phyloP scores from a whole-genome alignment of 352 stramenopile genomes.

The Phytophthora pisi region DNA sequence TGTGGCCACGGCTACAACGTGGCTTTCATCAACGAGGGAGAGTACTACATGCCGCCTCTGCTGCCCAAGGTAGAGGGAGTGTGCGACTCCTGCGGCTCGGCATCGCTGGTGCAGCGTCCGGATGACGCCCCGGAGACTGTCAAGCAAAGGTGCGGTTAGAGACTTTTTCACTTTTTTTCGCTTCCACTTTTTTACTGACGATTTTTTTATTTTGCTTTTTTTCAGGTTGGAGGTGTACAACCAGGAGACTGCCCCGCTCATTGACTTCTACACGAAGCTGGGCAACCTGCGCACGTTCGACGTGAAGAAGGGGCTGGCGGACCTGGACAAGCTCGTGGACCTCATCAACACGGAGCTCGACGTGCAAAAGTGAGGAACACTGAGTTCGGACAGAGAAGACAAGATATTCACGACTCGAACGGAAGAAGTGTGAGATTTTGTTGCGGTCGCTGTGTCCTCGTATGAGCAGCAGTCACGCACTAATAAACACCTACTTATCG shows the following conservation, averaged over 20 bases:
- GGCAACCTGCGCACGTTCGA: conserved; percentile 84
- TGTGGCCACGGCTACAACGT: conserved; percentile 91
- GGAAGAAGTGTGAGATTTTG: conserved; percentile 12
- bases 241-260: conserved; percentile 83
- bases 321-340: conserved; percentile 77
- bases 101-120: conserved; percentile 76
- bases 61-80: conserved; percentile 85
- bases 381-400: neutral
- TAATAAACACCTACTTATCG: conserved; percentile 19
- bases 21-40: conserved; percentile 82
- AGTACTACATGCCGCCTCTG: conserved; percentile 91
- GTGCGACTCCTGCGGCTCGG: conserved; percentile 79
- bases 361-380: conserved; percentile 10
- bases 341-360: conserved; percentile 71
- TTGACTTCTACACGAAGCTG: conserved; percentile 87
- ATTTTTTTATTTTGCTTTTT: neutral
- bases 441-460: conserved; percentile 18
- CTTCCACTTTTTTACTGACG: neutral
- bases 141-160: conserved; percentile 51
- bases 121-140: conserved; percentile 88
- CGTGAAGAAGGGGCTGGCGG: conserved; percentile 85
- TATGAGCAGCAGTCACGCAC: conserved; percentile 11
- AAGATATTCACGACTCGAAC: neutral
- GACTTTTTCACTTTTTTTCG: neutral
- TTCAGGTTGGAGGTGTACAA: conserved; percentile 88